These are phyloP conservation scores for Themeda triandra DNA, from an alignment of 176 grass and related monocot genomes.

Conservation along the genomic window DNA sequence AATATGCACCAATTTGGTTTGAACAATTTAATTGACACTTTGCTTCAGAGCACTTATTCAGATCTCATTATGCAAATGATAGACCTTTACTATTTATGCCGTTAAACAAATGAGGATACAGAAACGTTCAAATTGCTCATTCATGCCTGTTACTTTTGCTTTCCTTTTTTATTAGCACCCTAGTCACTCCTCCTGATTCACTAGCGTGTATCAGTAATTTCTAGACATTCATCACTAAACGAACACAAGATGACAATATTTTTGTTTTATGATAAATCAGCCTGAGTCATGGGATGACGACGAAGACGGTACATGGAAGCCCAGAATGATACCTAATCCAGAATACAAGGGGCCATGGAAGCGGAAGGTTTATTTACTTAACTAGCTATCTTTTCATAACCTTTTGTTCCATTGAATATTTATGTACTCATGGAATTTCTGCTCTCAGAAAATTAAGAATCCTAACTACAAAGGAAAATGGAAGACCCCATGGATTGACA, in stretches of 20 bases:
- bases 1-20: neutral
- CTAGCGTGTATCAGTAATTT: neutral
- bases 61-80: neutral
- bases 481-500: slow-evolving; percentile 98
- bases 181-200: neutral
- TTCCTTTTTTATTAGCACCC: neutral
- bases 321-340: slow-evolving; percentile 87
- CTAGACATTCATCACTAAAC: neutral
- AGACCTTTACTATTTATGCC: neutral
- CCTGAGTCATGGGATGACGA: slow-evolving; percentile 96
- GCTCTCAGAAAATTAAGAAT: slow-evolving; percentile 94
- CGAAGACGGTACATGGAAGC: slow-evolving; percentile 85
- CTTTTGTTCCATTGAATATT: neutral
- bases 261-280: slow-evolving; percentile 45
- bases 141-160: neutral
- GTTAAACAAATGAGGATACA: neutral
- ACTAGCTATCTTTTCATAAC: neutral
- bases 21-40: neutral
- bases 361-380: slow-evolving; percentile 64
- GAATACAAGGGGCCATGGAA: slow-evolving; percentile 92
- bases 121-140: neutral
- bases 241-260: neutral
- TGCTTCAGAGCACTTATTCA: neutral
- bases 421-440: slow-evolving; percentile 9
- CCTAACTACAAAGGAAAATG: slow-evolving; percentile 99